Evolutionary conservation across 345 rosid genomes (phyloP), one percentile per base, ranked within the genome.

Genomic region (Gossypium longicalyx): DNA sequence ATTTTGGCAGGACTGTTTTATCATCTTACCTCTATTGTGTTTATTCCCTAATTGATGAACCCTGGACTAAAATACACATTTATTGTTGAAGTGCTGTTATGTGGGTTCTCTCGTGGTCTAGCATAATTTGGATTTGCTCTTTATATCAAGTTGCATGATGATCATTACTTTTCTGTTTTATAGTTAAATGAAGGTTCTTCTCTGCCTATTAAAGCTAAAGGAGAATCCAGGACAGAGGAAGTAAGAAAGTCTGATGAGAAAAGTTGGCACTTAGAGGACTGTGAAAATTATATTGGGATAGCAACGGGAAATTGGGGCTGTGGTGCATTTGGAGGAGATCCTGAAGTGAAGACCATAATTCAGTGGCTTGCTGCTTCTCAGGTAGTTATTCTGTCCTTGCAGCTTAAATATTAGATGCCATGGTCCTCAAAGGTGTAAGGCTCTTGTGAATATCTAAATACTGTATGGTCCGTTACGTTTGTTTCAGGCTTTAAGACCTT

Each of bases 361-460:
- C 99, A 95, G 79, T 95, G 99, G 99, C 93, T 95, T 77, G 97
- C 98, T 77, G 94, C 97, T 77, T 93, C 99, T 45, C 97, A 93
- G 98, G 98, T 91, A 71, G 61, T 57, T 12, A 3, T 63, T 76
- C 75, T 38, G 64, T 12, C 72, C 41, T 29, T 71, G 41, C 4
- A 54, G 52, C 52, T 68, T 68, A 23, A 19, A 68, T 68, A 25
- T 49, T 25, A 68, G 72, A 16, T 68, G 9, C 41, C 12, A 25
- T 48, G 23, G 22, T 51, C 43, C 44, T 27, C 12, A 49, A 49
- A 23, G 13, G 38, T 34, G 12, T 48, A 48, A 47, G 43, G 58
- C 20, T 49, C 13, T 68, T 68, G 58, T 16, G 22, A 68, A 15
- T 15, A 25, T 29, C n/a, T 68, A 25, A 68, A 68, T 16, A 48